These are phyloP conservation scores for Rhynchospora tenuis DNA, from an alignment of 176 grass and related monocot species.

Conservation along the genomic window DNA sequence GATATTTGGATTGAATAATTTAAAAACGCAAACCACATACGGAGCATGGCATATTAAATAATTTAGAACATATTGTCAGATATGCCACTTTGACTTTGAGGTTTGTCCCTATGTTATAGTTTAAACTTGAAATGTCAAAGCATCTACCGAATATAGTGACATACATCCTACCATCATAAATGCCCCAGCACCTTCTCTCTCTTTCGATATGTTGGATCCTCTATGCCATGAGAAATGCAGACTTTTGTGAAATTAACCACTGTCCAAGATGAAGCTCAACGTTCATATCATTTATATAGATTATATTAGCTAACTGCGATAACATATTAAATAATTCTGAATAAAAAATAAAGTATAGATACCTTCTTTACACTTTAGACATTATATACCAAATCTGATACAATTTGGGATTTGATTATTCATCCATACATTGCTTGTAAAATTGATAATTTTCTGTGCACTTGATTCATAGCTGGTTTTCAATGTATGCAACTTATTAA, in stretches of 20 bases:
- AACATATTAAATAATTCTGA: too few species aligned
- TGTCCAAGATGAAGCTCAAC: background rate
- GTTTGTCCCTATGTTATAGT: slow-evolving; percentile 9
- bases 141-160: slow-evolving; percentile 45
- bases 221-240: background rate
- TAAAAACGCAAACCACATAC: background rate
- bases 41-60: slow-evolving; percentile 1
- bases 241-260: background rate
- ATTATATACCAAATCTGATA: too few species aligned
- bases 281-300: too few species aligned
- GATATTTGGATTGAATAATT: slow-evolving; percentile 11
- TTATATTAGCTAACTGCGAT: too few species aligned
- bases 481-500: background rate
- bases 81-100: slow-evolving; percentile 41
- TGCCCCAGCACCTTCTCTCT: background rate
- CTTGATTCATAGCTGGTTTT: background rate
- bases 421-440: background rate
- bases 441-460: background rate
- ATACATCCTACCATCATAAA: slow-evolving; percentile 47
- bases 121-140: slow-evolving; percentile 38
- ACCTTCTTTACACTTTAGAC: too few species aligned
- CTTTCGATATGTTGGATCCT: background rate
- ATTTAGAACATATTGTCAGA: slow-evolving; percentile 22
- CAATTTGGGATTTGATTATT: too few species aligned
- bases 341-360: too few species aligned